Evolutionary conservation across 2,329 filamentous ascomycete species (phyloP).

Genomic region (Claviceps sp.): DNA sequence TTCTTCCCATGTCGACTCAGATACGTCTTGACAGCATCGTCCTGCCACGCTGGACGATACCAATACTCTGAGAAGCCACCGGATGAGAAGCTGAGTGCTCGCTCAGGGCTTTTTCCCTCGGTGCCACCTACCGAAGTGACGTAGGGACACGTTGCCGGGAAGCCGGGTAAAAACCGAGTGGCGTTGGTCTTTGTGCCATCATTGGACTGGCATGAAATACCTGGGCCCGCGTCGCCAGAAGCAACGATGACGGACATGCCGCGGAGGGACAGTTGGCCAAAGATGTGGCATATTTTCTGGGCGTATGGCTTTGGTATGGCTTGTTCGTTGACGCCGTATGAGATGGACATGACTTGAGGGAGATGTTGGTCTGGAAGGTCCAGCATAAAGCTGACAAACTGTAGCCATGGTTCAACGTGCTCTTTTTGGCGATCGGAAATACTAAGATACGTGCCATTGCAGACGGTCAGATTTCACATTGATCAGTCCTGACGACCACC

Average conservation of each 20-base stretch:
- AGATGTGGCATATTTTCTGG: constrained; percentile 36
- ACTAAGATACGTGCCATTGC: constrained; percentile 6
- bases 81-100: constrained; percentile 36
- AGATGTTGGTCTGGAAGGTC: constrained; percentile 37
- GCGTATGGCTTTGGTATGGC: constrained; percentile 46
- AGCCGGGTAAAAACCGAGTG: constrained; percentile 21
- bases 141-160: constrained; percentile 38
- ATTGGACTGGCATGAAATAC: constrained; percentile 22
- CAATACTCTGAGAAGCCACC: constrained; percentile 38
- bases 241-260: constrained; percentile 55
- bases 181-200: constrained; percentile 16
- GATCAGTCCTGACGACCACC: too few species aligned
- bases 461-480: too few species aligned
- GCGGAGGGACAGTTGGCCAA: constrained; percentile 50
- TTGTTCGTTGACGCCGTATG: constrained; percentile 58
- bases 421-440: constrained; percentile 17
- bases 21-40: constrained; percentile 32
- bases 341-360: constrained; percentile 53
- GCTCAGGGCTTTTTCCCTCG: constrained; percentile 34
- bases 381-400: constrained; percentile 48
- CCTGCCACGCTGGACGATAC: constrained; percentile 28
- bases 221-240: constrained; percentile 41
- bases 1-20: constrained; percentile 27
- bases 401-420: constrained; percentile 53
- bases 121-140: constrained; percentile 52